phyloP scores from a whole-genome alignment of 2,329 filamentous ascomycete genomes.

The Elsinoe perseae region DNA sequence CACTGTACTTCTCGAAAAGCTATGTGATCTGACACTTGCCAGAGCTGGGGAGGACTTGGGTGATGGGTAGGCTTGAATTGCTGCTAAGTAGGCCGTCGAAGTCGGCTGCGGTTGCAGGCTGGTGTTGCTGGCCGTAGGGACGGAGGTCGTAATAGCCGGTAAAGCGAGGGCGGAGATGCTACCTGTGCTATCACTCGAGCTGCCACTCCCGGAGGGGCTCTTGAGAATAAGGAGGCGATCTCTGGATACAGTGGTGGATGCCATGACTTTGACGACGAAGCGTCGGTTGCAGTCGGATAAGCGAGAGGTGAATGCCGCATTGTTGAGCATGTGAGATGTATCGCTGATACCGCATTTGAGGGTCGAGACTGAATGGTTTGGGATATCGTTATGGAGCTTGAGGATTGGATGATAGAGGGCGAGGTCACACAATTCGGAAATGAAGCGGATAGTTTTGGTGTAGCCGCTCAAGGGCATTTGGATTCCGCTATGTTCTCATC shows the following conservation, averaged over 20 bases:
- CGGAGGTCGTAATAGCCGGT: neutral
- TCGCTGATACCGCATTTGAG: neutral
- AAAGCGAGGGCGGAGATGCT: neutral
- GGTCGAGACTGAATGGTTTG: neutral
- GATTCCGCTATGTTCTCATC: neutral
- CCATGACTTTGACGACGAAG: neutral
- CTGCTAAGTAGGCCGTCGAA: neutral
- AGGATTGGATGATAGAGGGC: neutral
- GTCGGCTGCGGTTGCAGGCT: neutral
- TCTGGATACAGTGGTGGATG: neutral
- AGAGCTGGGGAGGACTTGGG: neutral
- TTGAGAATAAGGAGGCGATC: conserved; percentile 2
- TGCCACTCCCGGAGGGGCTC: neutral
- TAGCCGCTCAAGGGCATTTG: neutral
- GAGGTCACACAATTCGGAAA: neutral
- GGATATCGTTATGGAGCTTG: neutral
- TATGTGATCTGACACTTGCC: neutral
- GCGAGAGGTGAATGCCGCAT: neutral
- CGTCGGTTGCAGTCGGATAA: neutral
- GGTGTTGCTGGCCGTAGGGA: neutral
- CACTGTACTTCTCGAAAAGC: neutral
- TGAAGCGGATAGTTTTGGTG: neutral
- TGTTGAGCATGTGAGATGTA: neutral
- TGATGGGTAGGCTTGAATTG: neutral
- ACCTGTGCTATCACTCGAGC: neutral